These are phyloP conservation scores for Coniosporium tulheliwenetii DNA, from an alignment of 2,329 filamentous ascomycete species.

Conservation along the genomic window DNA sequence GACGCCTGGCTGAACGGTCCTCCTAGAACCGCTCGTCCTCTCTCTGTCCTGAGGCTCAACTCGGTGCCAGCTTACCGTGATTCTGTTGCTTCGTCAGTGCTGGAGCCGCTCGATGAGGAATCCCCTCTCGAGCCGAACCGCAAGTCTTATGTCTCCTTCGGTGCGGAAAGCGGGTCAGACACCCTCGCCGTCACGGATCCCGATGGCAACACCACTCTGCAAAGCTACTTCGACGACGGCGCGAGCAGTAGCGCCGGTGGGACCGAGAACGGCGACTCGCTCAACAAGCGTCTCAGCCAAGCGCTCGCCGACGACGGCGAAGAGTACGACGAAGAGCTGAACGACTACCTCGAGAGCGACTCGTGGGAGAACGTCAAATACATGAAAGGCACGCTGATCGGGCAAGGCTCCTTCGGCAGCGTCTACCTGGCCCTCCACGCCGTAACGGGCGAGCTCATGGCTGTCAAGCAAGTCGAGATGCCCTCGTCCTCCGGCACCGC, in stretches of 20 bases:
- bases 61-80: constrained; percentile 58
- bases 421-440: constrained; percentile 92
- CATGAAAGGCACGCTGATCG: constrained; percentile 98
- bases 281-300: constrained; percentile 70
- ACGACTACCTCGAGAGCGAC: constrained; percentile 79
- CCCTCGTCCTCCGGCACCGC: constrained; percentile 63
- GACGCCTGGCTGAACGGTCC: constrained; percentile 68
- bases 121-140: constrained; percentile 73
- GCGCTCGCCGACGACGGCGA: constrained; percentile 83
- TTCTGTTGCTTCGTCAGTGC: constrained; percentile 74
- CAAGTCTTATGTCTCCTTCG: constrained; percentile 89
- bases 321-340: constrained; percentile 75
- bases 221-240: constrained; percentile 76
- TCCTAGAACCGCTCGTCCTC: constrained; percentile 25
- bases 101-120: constrained; percentile 85
- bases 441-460: constrained; percentile 91
- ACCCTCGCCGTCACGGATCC: constrained; percentile 61
- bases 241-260: constrained; percentile 48
- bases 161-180: constrained; percentile 54
- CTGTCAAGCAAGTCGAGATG: constrained; percentile 94
- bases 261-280: constrained; percentile 48
- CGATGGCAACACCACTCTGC: constrained; percentile 49
- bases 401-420: constrained; percentile 89
- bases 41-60: constrained; percentile 44
- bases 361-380: constrained; percentile 96